Conservation (phyloP, 2,329 filamentous ascomycete genomes). For the Aspergillus sergii region DNA sequence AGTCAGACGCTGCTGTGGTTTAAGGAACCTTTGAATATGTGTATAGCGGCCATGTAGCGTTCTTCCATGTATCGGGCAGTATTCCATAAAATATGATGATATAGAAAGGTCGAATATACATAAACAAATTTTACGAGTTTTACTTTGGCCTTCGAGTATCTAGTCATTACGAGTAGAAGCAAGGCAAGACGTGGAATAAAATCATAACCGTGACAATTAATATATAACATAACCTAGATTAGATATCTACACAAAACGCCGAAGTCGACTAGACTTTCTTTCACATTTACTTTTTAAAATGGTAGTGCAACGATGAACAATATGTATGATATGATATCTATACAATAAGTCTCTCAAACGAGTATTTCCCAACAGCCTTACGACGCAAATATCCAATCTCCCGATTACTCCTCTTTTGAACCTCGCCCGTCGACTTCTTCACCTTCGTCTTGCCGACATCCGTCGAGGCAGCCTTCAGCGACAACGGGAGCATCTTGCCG, state of each 20-base stretch:
- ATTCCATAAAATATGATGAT: no score
- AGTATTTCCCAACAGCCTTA: constrained; percentile 80
- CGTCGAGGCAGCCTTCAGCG: constrained; percentile 62
- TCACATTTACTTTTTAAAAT: not conserved
- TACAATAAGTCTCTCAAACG: constrained; percentile 74
- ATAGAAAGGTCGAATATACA: not conserved
- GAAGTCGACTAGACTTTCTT: not conserved
- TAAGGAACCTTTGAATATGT: no score
- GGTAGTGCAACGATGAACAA: not conserved
- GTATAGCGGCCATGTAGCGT: no score
- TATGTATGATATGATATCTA: constrained; percentile 39
- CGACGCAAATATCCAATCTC: constrained; percentile 78
- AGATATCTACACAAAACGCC: not conserved
- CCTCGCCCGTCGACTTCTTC: constrained; percentile 68
- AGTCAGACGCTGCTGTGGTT: no score
- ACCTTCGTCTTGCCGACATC: constrained; percentile 50
- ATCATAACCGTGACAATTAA: not conserved
- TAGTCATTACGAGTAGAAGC: not conserved
- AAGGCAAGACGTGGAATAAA: not conserved
- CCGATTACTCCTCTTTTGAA: constrained; percentile 67
- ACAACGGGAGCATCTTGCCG: constrained; percentile 66
- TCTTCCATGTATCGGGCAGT: no score
- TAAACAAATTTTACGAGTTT: not conserved
- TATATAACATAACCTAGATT: not conserved
- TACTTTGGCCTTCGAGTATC: no score